Evolutionary conservation across 257 asterid species (phyloP).

Genomic region (Asclepias syriaca): DNA sequence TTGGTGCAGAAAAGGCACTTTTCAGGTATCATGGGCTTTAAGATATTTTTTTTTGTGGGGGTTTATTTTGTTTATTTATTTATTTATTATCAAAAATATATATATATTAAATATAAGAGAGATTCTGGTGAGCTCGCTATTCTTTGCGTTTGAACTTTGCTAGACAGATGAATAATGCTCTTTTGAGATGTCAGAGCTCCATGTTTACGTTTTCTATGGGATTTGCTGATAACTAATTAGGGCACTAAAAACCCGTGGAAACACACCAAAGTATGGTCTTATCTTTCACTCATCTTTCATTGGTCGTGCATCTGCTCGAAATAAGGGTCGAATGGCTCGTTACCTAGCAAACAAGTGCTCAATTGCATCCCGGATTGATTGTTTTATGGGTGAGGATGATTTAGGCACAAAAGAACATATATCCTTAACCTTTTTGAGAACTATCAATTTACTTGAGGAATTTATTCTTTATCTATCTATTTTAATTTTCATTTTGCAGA

Average conservation of each 20-base stretch:
- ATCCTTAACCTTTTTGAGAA: background rate
- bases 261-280: constrained; percentile 93
- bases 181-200: background rate
- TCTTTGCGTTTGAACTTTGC: background rate
- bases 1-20: constrained; percentile 97
- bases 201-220: background rate
- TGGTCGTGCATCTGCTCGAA: constrained; percentile 90
- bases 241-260: constrained; percentile 88
- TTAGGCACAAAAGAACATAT: background rate
- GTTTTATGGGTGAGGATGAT: constrained; percentile 56
- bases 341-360: constrained; percentile 97
- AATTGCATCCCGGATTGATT: constrained; percentile 90
- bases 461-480: too few species aligned
- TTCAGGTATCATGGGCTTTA: constrained; percentile 48
- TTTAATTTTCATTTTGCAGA: constrained; percentile 31
- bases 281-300: constrained; percentile 96
- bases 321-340: constrained; percentile 98
- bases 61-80: too few species aligned
- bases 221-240: constrained; percentile 24
- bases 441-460: background rate
- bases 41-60: too few species aligned
- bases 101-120: background rate
- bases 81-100: too few species aligned
- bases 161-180: background rate
- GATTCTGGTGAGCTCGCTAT: background rate